Evolutionary conservation across 441 rosid species (phyloP), one percentile per base, ranked within the genome.

Genomic region (Erysimum cheiri): DNA sequence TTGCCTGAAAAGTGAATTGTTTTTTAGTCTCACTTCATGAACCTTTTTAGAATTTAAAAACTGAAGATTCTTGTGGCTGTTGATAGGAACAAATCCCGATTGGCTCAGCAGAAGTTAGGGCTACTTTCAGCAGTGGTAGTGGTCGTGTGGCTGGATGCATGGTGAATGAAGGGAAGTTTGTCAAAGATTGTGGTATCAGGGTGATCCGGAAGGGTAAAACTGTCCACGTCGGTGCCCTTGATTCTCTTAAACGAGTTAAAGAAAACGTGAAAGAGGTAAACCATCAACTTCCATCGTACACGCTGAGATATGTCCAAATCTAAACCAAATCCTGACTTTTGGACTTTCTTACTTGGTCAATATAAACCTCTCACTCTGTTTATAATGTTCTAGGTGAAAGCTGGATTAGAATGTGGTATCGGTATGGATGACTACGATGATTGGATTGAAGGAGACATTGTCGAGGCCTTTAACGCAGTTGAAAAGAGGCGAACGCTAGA

Each of bases 121-220:
- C 96, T 40, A 80, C 87, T 53, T 95, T 95, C 83, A 87, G 93
- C 82, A 95, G 99, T 68, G 99, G 99, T 53, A 95, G 99, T 74
- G 94, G 97, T 59, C 98, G 91, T 74, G 94, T 86, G 83, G 99
- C 99, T 69, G 99, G 99, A 60, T 95, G 97, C 86, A 90, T 95
- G 93, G 96, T 92, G 58, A 84, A 79, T n/a, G 98, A 92, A 67
- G 99, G 99, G 48, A 92, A 90, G 73, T 72, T 94, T 64, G 85
- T 80, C 69, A 86, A 88, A 83, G 98, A 83, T 52, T 92, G 98
- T 80, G 97, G 99, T 60, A 82, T 92, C 75, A 86, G 82, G 56
- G 91, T 94, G 43, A 52, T 79, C 68, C 88, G 98, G 69, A 90
- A 85, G 46, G 80, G 87, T 60, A 91, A 87, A 78, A 69, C 78